These are phyloP conservation scores for Penicillium diatomitis DNA, from an alignment of 495 filamentous ascomycete species.

Conservation along the genomic window DNA sequence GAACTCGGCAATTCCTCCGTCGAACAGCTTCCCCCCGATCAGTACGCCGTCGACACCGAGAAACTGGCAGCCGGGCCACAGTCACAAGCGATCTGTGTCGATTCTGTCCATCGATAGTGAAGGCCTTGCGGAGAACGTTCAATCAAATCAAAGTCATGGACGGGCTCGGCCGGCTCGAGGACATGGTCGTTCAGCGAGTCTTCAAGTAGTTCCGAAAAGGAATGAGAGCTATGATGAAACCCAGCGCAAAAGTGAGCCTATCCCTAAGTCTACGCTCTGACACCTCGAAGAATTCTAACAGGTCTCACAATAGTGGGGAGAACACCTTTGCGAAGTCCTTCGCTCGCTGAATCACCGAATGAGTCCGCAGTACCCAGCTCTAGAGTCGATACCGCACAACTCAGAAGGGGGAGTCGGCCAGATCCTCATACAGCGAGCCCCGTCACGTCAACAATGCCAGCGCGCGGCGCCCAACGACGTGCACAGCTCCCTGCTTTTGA, in stretches of 20 bases:
- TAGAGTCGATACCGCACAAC: conserved; percentile 24
- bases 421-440: conserved; percentile 22
- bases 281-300: conserved; percentile 1
- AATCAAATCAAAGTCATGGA: conserved; percentile 26
- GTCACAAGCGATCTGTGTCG: conserved; percentile 77
- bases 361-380: conserved; percentile 14
- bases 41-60: conserved; percentile 29
- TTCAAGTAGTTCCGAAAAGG: conserved; percentile 63
- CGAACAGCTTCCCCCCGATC: conserved; percentile 39
- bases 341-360: conserved; percentile 22
- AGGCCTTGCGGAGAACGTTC: conserved; percentile 29
- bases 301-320: conserved; percentile 11
- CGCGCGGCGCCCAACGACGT: conserved; percentile 25
- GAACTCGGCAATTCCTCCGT: conserved; percentile 32
- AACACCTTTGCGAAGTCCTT: conserved; percentile 18
- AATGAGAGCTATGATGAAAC: conserved; percentile 35
- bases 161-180: conserved; percentile 42
- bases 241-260: conserved; percentile 31
- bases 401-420: conserved; percentile 15
- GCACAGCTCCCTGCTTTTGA: conserved; percentile 42
- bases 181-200: conserved; percentile 74
- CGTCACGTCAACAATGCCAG: conserved; percentile 14
- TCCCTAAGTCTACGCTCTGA: no score
- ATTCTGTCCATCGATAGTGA: conserved; percentile 83
- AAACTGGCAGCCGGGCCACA: conserved; percentile 31